Evolutionary conservation across 139 green algal species (phyloP).

Genomic region (Haematococcus lacustris): DNA sequence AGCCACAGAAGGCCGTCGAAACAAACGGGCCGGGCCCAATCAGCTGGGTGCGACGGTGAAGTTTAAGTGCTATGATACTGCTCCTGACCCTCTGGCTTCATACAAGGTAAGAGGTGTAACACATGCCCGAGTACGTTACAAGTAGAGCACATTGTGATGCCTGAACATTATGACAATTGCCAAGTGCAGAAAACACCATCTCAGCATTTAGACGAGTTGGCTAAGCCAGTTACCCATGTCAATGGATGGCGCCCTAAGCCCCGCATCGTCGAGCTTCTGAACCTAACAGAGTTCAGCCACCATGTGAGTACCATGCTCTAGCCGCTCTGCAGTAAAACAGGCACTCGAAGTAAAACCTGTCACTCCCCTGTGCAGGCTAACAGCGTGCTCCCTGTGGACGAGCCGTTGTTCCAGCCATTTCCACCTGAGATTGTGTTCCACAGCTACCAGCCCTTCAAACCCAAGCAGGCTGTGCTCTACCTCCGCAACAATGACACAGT

Average conservation of each 20-base stretch:
- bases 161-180: neutral
- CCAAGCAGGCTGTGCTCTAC: slow-evolving; percentile 48
- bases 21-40: no score
- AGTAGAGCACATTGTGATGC: neutral
- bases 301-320: no score
- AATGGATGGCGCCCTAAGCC: slow-evolving; percentile 51
- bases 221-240: slow-evolving; percentile 14
- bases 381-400: slow-evolving; percentile 51
- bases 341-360: no score
- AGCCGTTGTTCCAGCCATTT: slow-evolving; percentile 76
- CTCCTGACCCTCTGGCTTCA: no score
- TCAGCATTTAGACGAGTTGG: slow-evolving; percentile 40
- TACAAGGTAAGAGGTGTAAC: no score
- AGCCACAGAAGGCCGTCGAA: no score
- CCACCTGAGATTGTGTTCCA: slow-evolving; percentile 61
- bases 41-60: no score
- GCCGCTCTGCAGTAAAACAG: no score
- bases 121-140: no score
- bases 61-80: no score
- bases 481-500: slow-evolving; percentile 78
- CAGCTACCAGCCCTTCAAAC: slow-evolving; percentile 52
- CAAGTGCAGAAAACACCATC: slow-evolving; percentile 37
- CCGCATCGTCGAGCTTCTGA: slow-evolving; percentile 62
- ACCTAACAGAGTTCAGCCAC: slow-evolving; percentile 60
- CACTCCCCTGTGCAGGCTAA: slow-evolving; percentile 40